Conservation (phyloP, 257 asterid species). For the Ocimum tenuiflorum region DNA sequence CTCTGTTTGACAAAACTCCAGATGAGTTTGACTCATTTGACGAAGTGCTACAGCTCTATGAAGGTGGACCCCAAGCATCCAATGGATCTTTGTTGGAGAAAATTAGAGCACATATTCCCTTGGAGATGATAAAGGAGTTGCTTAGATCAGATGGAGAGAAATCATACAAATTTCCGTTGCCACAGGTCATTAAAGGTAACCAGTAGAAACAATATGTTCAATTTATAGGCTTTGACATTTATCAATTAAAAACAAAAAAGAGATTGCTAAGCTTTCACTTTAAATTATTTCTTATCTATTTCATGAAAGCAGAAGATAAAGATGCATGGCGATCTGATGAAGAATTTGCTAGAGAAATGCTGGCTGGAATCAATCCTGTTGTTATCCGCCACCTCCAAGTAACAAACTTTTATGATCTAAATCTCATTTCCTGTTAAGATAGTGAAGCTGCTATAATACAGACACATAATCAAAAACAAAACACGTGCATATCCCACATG, state of each 20-base stretch:
- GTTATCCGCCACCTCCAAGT: conserved; percentile 58
- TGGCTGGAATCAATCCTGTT: conserved; percentile 73
- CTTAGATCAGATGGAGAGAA: conserved; percentile 60
- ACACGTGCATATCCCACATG: neutral
- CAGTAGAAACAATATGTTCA: neutral
- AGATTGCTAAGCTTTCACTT: neutral
- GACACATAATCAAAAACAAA: neutral
- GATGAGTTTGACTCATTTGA: conserved; percentile 64
- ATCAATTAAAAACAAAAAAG: neutral
- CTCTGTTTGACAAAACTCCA: conserved; percentile 50
- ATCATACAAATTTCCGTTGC: conserved; percentile 49
- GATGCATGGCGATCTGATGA: conserved; percentile 72
- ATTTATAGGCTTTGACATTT: neutral
- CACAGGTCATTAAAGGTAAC: conserved; percentile 58
- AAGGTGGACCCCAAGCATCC: conserved; percentile 41
- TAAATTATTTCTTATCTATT: neutral
- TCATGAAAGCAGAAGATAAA: conserved; percentile 39
- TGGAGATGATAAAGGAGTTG: conserved; percentile 50
- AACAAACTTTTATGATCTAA: conserved; percentile 8
- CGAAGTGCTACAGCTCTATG: conserved; percentile 56
- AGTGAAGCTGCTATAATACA: neutral
- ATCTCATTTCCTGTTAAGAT: neutral
- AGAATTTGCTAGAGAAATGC: conserved; percentile 73
- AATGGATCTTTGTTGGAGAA: conserved; percentile 30
- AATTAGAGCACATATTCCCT: conserved; percentile 42